Base-by-base conservation (phyloP, 345 rosid species). In the Hibiscus trionum region DNA sequence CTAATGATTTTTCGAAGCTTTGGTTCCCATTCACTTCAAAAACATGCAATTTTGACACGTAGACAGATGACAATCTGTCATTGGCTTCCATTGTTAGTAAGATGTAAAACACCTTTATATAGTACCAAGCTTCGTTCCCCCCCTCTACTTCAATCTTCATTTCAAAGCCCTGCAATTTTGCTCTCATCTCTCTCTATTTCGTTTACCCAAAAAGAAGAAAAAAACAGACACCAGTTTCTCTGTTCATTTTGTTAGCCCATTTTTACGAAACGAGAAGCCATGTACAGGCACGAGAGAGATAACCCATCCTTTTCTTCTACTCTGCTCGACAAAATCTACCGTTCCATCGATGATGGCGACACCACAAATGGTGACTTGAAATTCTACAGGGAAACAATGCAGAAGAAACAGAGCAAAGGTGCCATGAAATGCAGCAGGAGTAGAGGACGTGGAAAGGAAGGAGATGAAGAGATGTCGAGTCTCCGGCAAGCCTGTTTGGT, bases 321-420 rank as follows among this genome's bases (percentile, higher is more conserved):
- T 64, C 91, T 90, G 24, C 97, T 94, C 44, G 99, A 94, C 71
- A 83, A 90, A 84, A 94, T 94, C 78, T 94, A 89, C 86, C 88
- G 93, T 50, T 90, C 97, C 35, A 85, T 89, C 49, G 93, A 85
- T 39, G 93, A 84, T 2, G 77, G 85, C 2, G 81, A 79, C 53
- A 57, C 74, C 0, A 82, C 75, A 26, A 66, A 57, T 7, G 83
- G 78, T 1, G 83, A 86, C 71, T 65, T 78, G 80, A 77, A 58
- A 63, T 80, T 83, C 21, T 85, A 80, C 80, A 49, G 86, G 37
- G 82, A 88, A 21, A 75, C 73, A 27, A 56, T 72, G 82, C 71
- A 50, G 15, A 82, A 55, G 72, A 82, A 80, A 39, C 87, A 77
- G 58, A 75, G 75, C 72, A 81, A 62, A 65, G 75, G 35, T 61